Evolutionary conservation across 108 stramenopile genomes (phyloP).

Genomic region (Epithemia pelagica): DNA sequence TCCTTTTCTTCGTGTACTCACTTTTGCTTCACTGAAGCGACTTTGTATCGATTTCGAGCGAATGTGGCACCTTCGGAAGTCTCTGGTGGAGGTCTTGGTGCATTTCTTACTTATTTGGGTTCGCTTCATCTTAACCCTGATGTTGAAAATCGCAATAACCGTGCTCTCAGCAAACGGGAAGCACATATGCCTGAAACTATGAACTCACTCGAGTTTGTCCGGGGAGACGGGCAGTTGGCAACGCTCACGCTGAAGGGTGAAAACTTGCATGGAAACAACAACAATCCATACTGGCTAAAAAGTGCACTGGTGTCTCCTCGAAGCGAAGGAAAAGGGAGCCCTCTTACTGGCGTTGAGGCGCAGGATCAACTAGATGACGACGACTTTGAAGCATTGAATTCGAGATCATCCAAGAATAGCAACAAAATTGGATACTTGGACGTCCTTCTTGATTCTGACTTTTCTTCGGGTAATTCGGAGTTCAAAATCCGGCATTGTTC

Average conservation of each 20-base stretch:
- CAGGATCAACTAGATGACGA: too few species aligned
- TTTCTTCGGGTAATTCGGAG: conserved; percentile 10
- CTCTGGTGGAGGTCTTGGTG: conserved; percentile 53
- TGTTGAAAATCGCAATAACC: conserved; percentile 3
- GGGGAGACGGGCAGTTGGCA: conserved; percentile 19
- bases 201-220: conserved; percentile 12
- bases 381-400: conserved; percentile 5
- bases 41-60: conserved; percentile 47
- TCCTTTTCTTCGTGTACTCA: not conserved
- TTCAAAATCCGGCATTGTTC: conserved; percentile 20
- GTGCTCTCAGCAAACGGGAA: conserved; percentile 8
- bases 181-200: conserved; percentile 1
- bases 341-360: not conserved
- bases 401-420: conserved; percentile 4
- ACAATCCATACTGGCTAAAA: conserved; percentile 21
- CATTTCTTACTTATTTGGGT: conserved; percentile 62
- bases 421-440: conserved; percentile 14
- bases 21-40: conserved; percentile 18
- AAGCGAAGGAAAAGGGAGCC: not conserved
- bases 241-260: conserved; percentile 36
- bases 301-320: not conserved
- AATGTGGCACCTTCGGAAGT: conserved; percentile 42
- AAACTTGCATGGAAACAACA: conserved; percentile 35
- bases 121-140: conserved; percentile 33
- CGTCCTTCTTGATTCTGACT: conserved; percentile 9